Conservation (phyloP, 768 basidiomycete species). For the Amanita muscaria region DNA sequence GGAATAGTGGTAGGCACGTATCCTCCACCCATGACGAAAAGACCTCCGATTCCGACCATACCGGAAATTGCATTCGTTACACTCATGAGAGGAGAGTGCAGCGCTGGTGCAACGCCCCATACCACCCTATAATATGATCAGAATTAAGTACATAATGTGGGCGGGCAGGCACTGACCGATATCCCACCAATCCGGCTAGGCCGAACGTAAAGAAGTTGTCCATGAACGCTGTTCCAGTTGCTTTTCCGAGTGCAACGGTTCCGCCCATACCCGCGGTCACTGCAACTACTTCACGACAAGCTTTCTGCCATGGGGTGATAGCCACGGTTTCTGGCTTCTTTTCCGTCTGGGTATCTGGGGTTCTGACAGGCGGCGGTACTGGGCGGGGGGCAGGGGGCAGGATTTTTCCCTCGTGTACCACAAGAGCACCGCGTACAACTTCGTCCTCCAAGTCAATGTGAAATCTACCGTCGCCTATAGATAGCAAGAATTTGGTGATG, state of each 20-base stretch:
- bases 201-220: slow-evolving; percentile 85
- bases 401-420: slow-evolving; percentile 57
- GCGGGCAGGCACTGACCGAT: slow-evolving; percentile 25
- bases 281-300: slow-evolving; percentile 61
- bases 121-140: slow-evolving; percentile 47
- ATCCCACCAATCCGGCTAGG: slow-evolving; percentile 77
- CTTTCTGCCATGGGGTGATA: slow-evolving; percentile 83
- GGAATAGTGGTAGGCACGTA: slow-evolving; percentile 76
- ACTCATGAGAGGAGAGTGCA: slow-evolving; percentile 87
- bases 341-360: slow-evolving; percentile 40
- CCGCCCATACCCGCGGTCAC: slow-evolving; percentile 74
- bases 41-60: slow-evolving; percentile 67
- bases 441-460: slow-evolving; percentile 71
- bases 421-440: slow-evolving; percentile 74
- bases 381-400: slow-evolving; percentile 63
- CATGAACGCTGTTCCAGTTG: slow-evolving; percentile 80
- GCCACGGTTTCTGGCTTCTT: slow-evolving; percentile 43
- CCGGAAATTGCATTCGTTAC: slow-evolving; percentile 88
- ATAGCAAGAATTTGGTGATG: slow-evolving; percentile 81
- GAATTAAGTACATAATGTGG: background rate
- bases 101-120: slow-evolving; percentile 82
- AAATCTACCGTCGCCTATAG: slow-evolving; percentile 58
- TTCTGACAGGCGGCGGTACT: slow-evolving; percentile 49
- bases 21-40: slow-evolving; percentile 89
- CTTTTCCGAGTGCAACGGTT: slow-evolving; percentile 63